phyloP scores from a whole-genome alignment of 371 early-diverging fungal genomes.

The Basidiobolus meristosporus region DNA sequence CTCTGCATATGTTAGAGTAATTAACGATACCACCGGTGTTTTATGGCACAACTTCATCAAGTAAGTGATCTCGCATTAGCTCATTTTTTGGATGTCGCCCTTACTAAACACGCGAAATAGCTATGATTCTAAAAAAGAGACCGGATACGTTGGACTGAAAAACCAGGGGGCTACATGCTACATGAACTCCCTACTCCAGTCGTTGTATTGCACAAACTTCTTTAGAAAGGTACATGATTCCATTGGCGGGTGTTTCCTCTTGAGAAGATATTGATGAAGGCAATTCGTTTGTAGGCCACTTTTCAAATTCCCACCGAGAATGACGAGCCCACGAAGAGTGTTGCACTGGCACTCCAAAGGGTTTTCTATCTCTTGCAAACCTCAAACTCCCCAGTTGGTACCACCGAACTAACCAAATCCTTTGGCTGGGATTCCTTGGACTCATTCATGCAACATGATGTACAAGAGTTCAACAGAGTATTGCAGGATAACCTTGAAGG shows the following conservation, averaged over 20 bases:
- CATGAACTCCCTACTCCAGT: constrained; percentile 97
- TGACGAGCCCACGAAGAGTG: constrained; percentile 66
- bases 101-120: constrained; percentile 9
- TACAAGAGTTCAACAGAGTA: constrained; percentile 93
- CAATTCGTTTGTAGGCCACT: constrained; percentile 23
- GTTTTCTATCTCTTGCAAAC: constrained; percentile 83
- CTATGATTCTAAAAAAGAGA: constrained; percentile 75
- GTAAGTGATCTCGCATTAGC: constrained; percentile 14
- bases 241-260: neutral
- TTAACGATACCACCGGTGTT: constrained; percentile 78
- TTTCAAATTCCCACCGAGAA: constrained; percentile 81
- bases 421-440: constrained; percentile 96
- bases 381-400: constrained; percentile 49
- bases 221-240: constrained; percentile 49
- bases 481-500: constrained; percentile 87
- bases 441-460: constrained; percentile 93
- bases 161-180: constrained; percentile 99
- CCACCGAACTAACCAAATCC: constrained; percentile 83
- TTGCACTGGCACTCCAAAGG: constrained; percentile 85
- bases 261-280: neutral
- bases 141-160: constrained; percentile 87
- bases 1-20: constrained; percentile 56
- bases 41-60: constrained; percentile 83
- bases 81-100: constrained; percentile 3
- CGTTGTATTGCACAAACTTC: constrained; percentile 86